Percentiles rank a stretch among this genome's conserved stretches.
Evolutionary conservation across 2,329 filamentous ascomycete genomes (phyloP).

Genomic region (Zarea fungicola): DNA sequence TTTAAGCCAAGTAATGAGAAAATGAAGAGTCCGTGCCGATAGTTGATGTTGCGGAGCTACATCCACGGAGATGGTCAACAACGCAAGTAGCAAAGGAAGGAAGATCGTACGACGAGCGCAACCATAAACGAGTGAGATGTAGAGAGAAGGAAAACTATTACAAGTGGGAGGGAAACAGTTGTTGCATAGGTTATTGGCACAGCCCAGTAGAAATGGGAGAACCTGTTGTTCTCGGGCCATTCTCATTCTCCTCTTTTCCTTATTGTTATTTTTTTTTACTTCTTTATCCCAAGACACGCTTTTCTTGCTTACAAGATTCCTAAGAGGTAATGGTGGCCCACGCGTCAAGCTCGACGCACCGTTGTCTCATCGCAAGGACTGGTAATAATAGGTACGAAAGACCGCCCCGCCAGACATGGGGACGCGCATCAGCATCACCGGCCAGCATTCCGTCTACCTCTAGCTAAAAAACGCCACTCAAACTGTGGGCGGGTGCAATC

Average conservation of each 20-base stretch:
- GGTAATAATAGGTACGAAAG: neutral
- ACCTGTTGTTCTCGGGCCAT: neutral
- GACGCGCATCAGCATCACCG: neutral
- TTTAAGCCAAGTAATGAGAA: too few species aligned
- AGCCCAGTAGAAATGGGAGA: neutral
- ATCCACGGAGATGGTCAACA: slow-evolving; percentile 2
- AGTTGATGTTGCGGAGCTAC: neutral
- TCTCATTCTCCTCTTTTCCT: neutral
- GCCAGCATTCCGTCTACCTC: neutral
- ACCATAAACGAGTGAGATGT: neutral
- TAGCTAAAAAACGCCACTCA: neutral
- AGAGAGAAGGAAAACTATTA: neutral
- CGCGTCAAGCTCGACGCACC: slow-evolving; percentile 3
- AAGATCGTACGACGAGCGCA: slow-evolving; percentile 6
- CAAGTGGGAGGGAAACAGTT: neutral
- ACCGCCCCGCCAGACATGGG: neutral
- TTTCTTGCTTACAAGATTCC: slow-evolving; percentile 7
- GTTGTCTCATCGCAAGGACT: neutral
- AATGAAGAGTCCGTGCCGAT: neutral
- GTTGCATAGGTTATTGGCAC: neutral
- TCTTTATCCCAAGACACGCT: slow-evolving; percentile 6
- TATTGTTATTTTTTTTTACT: neutral
- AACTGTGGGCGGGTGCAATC: neutral
- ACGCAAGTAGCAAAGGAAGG: neutral
- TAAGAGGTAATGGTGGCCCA: neutral